Evolutionary conservation across 2,329 filamentous ascomycete genomes (phyloP), one percentile per base, ranked within the genome.

Genomic region (Sclerotinia sclerotiorum): DNA sequence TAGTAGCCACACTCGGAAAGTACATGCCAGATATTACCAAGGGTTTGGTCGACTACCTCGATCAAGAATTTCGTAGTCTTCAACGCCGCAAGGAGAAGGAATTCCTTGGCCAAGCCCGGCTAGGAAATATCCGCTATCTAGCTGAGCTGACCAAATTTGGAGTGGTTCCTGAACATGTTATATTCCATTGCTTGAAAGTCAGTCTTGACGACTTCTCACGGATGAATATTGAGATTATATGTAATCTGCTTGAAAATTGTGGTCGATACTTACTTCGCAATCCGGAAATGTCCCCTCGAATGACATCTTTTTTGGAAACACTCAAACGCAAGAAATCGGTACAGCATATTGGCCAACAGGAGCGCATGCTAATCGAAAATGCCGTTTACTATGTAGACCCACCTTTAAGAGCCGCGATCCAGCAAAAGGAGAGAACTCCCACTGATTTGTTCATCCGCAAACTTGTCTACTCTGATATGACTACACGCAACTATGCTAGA

Each of bases 201-300:
- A 96, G 94, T 73, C 82, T 99, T 39, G 95, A 99, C 75, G 95
- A 99, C 76, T 99, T 99, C 77, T 97, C 95, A 2, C 88, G 94
- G 70, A 97, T 97, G 91, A 99, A 99, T 76, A 97, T 99, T 72
- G 96, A 99, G 79, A 97, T 99, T 74, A 94, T 99, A 72, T 96
- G 94, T 76, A 97, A 96, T 76, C 84, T 99, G 39, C 84, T 99
- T 29, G 95, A 99, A 79, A 98, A 98, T 72, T 99, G 96, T 76
- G 95, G 95, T 55, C 88, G 95, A 24, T 99, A 97, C 79, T 83
- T 99, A 29, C 85, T 99, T 69, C 92, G 94, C 62, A 98, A 95
- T 73, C 90, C 93, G 0, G 94, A 98, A 71, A 98, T 96, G 0
- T 90, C 92, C 13, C 94, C 94, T 11, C 89, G 95, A 55, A 99